Evolutionary conservation across 2,329 filamentous ascomycete species (phyloP), one percentile per base, ranked within the genome.

Genomic region (Juglanconis juglandina): DNA sequence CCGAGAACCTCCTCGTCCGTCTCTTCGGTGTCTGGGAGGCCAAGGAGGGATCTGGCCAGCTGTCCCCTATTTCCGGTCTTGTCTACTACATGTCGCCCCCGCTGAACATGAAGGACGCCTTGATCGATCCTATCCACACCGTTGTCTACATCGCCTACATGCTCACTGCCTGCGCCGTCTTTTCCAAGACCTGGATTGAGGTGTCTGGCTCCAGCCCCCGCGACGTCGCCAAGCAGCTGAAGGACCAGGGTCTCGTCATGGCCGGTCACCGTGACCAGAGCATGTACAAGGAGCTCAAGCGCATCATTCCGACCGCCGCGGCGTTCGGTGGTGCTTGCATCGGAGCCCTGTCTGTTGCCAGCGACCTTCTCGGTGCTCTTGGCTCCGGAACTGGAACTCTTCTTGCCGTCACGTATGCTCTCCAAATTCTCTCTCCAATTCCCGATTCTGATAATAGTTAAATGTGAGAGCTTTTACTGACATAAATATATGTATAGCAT

Each of bases 121-220:
- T 99, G 55, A 84, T 97, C 65, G 96, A 99, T 79, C 95, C 95
- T 41, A 92, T 99, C 72, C 95, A 99, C 83, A 98, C 95, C 24
- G 88, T 89, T 62, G 85, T 96, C 73, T 99, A 99, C 81, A 92
- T 98, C 68, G 84, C 88, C 67, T 99, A 98, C 83, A 99, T 99
- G 93, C 88, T 99, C 61, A 90, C 92, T 70, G 96, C 96, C 68
- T 99, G 95, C 74, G 73, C 73, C 53, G 87, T 98, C 76, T 99
- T 99, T 86, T 97, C 93, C 79, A 99, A 99, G 91, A 99, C 96
- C 58, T 99, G 95, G 95, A 99, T 99, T 71, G 95, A 99, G 81
- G 95, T 99, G 67, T 98, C 95, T 44, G 96, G 95, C 72, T 97
- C 94, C 65, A 94, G 92, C 81, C 96, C 95, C 63, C 91, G 95